phyloP scores from a whole-genome alignment of 148 eudicot genomes.

The Dysphania ambrosioides region DNA sequence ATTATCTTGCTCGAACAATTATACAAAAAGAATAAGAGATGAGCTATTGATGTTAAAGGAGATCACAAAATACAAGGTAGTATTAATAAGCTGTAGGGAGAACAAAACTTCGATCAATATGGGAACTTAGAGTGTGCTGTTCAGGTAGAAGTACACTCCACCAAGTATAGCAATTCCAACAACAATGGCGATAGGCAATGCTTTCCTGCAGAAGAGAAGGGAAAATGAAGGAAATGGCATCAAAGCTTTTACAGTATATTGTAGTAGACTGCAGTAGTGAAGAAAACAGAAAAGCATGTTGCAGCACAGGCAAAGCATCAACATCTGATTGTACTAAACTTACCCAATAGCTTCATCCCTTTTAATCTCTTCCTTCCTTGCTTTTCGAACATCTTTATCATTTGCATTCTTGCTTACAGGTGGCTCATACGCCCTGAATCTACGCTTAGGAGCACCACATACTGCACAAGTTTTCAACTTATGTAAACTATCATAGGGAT shows the following conservation, averaged over 20 bases:
- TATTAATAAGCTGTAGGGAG: no score
- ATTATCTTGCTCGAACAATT: conserved; percentile 1
- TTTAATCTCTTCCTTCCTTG: conserved; percentile 71
- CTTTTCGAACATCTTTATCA: conserved; percentile 57
- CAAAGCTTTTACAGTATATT: background rate
- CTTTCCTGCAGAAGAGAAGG: conserved; percentile 44
- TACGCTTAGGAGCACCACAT: conserved; percentile 92
- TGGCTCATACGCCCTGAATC: conserved; percentile 72
- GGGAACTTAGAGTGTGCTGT: conserved; percentile 39
- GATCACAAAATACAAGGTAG: conserved; percentile 4
- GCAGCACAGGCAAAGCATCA: background rate
- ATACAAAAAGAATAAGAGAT: conserved; percentile 25
- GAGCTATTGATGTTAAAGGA: conserved; percentile 8
- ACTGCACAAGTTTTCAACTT: conserved; percentile 44
- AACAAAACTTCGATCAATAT: conserved; percentile 14
- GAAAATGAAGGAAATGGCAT: background rate
- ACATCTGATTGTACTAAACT: background rate
- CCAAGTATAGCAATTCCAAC: conserved; percentile 66
- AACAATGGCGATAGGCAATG: conserved; percentile 71
- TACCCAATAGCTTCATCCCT: conserved; percentile 88
- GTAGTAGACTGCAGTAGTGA: background rate
- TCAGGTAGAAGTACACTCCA: conserved; percentile 75
- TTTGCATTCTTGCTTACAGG: conserved; percentile 68
- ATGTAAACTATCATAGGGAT: background rate
- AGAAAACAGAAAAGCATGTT: background rate